These are phyloP conservation scores for Lactarius evosmus DNA, from an alignment of 768 basidiomycete species.

Conservation along the genomic window DNA sequence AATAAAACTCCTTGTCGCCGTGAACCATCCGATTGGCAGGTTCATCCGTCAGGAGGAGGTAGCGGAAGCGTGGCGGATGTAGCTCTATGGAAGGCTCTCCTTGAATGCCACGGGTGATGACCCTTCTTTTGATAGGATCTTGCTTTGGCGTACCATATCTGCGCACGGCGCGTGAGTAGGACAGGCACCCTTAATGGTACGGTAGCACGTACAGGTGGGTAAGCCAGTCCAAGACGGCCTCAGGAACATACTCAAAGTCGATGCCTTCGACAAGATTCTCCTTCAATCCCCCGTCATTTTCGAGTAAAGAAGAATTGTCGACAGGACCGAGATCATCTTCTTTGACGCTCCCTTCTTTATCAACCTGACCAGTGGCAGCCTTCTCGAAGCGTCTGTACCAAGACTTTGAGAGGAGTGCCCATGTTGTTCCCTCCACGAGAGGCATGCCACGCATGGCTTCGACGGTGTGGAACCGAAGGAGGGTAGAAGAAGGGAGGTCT, in stretches of 20 bases:
- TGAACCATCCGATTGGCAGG: slow-evolving; percentile 32
- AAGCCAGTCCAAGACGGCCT: slow-evolving; percentile 66
- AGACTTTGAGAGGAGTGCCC: slow-evolving; percentile 67
- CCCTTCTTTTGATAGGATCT: slow-evolving; percentile 57
- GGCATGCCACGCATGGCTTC: slow-evolving; percentile 43
- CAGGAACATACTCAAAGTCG: slow-evolving; percentile 75
- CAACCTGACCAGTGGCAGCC: slow-evolving; percentile 63
- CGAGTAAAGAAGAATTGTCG: slow-evolving; percentile 67
- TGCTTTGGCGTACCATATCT: slow-evolving; percentile 70
- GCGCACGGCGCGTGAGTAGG: slow-evolving; percentile 3
- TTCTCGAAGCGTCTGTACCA: slow-evolving; percentile 80
- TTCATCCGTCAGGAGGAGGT: slow-evolving; percentile 42
- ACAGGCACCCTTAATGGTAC: slow-evolving; percentile 7
- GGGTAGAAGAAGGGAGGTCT: slow-evolving; percentile 21
- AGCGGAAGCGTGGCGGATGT: slow-evolving; percentile 61
- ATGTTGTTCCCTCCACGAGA: slow-evolving; percentile 66
- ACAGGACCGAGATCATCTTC: slow-evolving; percentile 70
- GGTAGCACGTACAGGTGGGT: slow-evolving; percentile 56
- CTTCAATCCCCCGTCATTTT: slow-evolving; percentile 48
- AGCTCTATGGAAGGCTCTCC: slow-evolving; percentile 63
- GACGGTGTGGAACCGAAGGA: slow-evolving; percentile 51
- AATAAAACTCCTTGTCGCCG: slow-evolving; percentile 33
- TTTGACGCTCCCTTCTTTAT: slow-evolving; percentile 62
- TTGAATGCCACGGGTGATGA: slow-evolving; percentile 56
- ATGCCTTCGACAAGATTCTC: slow-evolving; percentile 53